Evolutionary conservation across 495 filamentous ascomycete genomes (phyloP), one percentile per base, ranked within the genome.

Genomic region (Echria macrotheca): DNA sequence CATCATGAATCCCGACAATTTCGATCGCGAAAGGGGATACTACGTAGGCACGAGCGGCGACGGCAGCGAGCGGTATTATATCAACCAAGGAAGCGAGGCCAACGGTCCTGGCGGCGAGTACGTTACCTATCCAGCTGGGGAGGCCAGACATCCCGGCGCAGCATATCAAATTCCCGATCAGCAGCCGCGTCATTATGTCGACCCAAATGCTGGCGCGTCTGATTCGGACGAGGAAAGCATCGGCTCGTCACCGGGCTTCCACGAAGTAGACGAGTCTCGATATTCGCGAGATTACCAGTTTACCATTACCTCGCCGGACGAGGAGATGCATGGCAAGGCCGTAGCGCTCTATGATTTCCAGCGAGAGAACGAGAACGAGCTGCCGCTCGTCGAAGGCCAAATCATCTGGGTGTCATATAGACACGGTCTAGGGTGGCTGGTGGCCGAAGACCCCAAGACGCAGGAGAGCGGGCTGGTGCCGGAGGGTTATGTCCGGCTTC

Each of bases 291-390:
- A 95, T 58, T 96, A 95, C 65, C 86, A 93, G 56, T 95, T 97
- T 59, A 91, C 89, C 4, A 95, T 97, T 51, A 90, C 88, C 17
- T 94, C 87, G 19, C 89, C 91, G 6, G 91, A 96, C 58, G 91
- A 97, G 67, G 91, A 96, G 63, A 95, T 96, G 87, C 89, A 95
- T 61, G 91, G 91, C 33, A 95, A 95, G 60, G 91, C 91, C 28
- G 88, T 98, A 18, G 94, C 93, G 4, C 75, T 98, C 10, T 98
- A 94, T 60, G 89, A 96, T 64, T 98, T 98, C 64, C 81, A 82
- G 44, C 80, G 89, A 21, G 93, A 97, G 64, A 96, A 97, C 60
- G 89, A 95, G 60, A 98, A 96, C 56, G 93, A 98, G 68, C 78
- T 98, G 11, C 90, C 89, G 12, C 71, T 98, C 15, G 82, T 85